Evolutionary conservation across 768 basidiomycete genomes (phyloP), one percentile per base, ranked within the genome.

Genomic region (Tricholomella constricta): DNA sequence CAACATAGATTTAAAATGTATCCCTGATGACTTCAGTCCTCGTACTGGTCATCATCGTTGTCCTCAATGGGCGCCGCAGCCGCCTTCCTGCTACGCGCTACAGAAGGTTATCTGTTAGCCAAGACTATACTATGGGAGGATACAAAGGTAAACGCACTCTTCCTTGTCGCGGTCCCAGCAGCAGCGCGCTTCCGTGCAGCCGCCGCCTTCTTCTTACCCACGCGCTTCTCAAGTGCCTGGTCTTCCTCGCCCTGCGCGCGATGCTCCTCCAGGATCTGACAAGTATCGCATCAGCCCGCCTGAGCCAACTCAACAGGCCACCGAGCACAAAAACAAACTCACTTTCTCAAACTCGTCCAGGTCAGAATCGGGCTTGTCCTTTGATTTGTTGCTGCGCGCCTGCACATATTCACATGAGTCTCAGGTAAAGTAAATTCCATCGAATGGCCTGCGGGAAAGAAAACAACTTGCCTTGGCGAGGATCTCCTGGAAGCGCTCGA

Each of bases 321-420:
- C 25, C 23, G 19, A 44, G 31, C 12, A 37, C 19, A 12, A 29
- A 3, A 19, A 4, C 10, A 40, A 7, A 64, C 74, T 26, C 55
- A 91, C 94, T 64, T 79, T 78, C 69, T 98, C 94, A 63, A 99
- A 99, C 71, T 99, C 96, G 58, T 95, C 89, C 42, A 98, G 72
- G 62, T 98, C 96, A 0, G 88, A 81, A 59, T 97, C 95, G 2
- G 94, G 91, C 69, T 97, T 98, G 66, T 88, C 91, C 57, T 89
- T 84, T 29, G 86, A 88, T 71, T 97, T 98, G 72, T 96, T 96
- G 27, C 83, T 72, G n/a, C 93, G 82, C 31, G 93, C 91, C 87
- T 90, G 54, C 8, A 42, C 19, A 20, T 36, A 45, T 4, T 14
- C 4, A 14, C 5, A 20, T 45, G n/a, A 45, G 44, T 32, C 11